A percentile compares a stretch with the other conserved stretches of the same genome.
Conservation (phyloP, 352 stramenopile species). For the Pythium dissimile region DNA sequence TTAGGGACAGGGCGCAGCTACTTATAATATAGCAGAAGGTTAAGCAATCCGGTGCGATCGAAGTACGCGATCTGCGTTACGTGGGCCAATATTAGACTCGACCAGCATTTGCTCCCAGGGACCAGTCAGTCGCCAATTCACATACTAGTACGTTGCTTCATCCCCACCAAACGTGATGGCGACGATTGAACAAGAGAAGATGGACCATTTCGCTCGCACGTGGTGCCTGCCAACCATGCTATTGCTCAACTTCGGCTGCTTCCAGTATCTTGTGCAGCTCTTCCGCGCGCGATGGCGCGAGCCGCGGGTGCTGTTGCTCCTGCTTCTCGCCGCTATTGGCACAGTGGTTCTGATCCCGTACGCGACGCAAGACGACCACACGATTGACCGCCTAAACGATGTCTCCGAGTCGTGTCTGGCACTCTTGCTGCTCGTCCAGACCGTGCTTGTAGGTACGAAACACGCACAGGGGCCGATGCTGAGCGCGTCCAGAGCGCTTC, state of each 20-base stretch:
- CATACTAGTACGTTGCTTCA: too few relatives aligned
- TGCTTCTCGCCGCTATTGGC: conserved; percentile 5
- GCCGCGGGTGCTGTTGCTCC: conserved; percentile 9
- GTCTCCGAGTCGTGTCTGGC: conserved; percentile 16
- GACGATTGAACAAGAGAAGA: too few relatives aligned
- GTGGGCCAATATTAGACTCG: too few relatives aligned
- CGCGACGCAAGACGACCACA: conserved; percentile 19
- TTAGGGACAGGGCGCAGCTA: conserved; percentile 2
- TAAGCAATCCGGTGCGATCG: background rate
- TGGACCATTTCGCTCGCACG: background rate
- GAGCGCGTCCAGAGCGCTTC: background rate
- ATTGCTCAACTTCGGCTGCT: conserved; percentile 9
- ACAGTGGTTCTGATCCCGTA: conserved; percentile 19
- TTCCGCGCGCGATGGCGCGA: conserved; percentile 6
- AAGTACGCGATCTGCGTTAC: too few relatives aligned
- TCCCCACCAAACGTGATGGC: too few relatives aligned
- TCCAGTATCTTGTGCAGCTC: conserved; percentile 7
- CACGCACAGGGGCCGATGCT: background rate
- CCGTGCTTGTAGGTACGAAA: conserved; percentile 3
- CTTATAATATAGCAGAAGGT: conserved; percentile 7
- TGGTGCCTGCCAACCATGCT: conserved; percentile 3
- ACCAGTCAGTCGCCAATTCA: too few relatives aligned
- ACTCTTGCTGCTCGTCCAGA: conserved; percentile 14
- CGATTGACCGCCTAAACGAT: conserved; percentile 13
- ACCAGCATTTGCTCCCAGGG: too few relatives aligned